Base-by-base conservation (phyloP, 495 filamentous ascomycete genomes). In the Elaphomyces granulatus region DNA sequence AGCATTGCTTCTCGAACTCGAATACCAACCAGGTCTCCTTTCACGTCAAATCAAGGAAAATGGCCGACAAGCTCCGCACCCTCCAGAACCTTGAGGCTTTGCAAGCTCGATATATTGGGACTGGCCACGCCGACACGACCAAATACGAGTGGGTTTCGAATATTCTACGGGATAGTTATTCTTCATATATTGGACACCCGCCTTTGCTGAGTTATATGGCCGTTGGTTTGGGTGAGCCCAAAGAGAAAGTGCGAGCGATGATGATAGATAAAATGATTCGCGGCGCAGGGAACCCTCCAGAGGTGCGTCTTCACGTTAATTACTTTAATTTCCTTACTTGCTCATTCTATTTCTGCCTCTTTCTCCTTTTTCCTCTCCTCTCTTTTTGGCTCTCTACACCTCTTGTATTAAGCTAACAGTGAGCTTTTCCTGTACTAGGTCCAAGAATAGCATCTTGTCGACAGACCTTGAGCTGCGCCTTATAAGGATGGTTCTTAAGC, bases 111-210 rank as follows among this genome's bases (percentile, higher is more conserved):
- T 92, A 90, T 66, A 67, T 98, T 52, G 90, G 90, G 55, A 96
- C 87, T 8, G 92, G 92, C n/a, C 87, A 95, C 61, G 85, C 90
- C 37, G 90, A 99, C 64, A 96, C 92, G 7, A 95, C 90, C 12
- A 87, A 82, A 53, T 86, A 74, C 75, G 90, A 99, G 66, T 99
- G 88, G 87, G 74, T 77, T 36, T 81, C 79, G 20, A 99, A 99
- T 59, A 80, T 90, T 53, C 71, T 87, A 46, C 81, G 83, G 49
- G 87, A 93, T 59, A 81, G 74, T 26, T 83, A 78, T 53, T 74
- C 87, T 8, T 81, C 72, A 42, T 85, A 90, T 51, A 72, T 94
- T 48, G 90, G 90, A 15, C 90, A 99, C 54, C 82, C 87, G 15
- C 79, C 87, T 1, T 61, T 95, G 40, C 69, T 95, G 12, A 74